Evolutionary conservation across 2,329 filamentous ascomycete species (phyloP), one percentile per base, ranked within the genome.

Genomic region (Aureobasidium vineae): DNA sequence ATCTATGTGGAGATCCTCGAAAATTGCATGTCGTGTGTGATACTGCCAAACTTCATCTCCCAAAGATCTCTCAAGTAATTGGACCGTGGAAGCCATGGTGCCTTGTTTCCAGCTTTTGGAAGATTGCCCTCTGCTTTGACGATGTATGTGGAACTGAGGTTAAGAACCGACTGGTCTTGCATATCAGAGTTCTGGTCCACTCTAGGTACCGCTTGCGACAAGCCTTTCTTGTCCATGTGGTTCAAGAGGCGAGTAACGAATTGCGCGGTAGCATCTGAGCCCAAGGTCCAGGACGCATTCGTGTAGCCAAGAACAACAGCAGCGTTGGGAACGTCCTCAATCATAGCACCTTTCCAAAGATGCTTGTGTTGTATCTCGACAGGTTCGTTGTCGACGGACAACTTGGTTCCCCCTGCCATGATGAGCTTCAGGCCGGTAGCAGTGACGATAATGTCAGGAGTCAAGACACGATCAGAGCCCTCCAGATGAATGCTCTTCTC

Each of bases 401-500:
- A 70, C 1, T 77, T 72, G 66, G 85, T 81, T 23, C 80, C 79
- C 28, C 86, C 86, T 0, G 82, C 84, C 43, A 89, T 78, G 11
- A 79, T 74, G 50, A 89, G 74, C 63, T 82, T 82, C 1, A 89
- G 79, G 0, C 88, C 88, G 0, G 88, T 90, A 0, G 88, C 88
- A 0, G 86, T 88, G 64, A 90, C 78, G 69, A 90, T 87, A 66
- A 86, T 80, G 70, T 90, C 87, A 0, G 86, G 82, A 15, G 81
- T 73, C 0, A 90, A 72, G 68, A 77, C 77, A 54, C 77, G 72
- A 45, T 74, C 74, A 21, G 70, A 82, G 1, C 77, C 80, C 23
- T 77, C 72, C 8, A 87, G 75, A 26, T 78, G 73, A 68, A 87
- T 84, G 19, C 80, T 79, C 23, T 81, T 76, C 11, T 77, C 71